Conservation (phyloP, 108 stramenopile species). For the Bacterosira constricta region DNA sequence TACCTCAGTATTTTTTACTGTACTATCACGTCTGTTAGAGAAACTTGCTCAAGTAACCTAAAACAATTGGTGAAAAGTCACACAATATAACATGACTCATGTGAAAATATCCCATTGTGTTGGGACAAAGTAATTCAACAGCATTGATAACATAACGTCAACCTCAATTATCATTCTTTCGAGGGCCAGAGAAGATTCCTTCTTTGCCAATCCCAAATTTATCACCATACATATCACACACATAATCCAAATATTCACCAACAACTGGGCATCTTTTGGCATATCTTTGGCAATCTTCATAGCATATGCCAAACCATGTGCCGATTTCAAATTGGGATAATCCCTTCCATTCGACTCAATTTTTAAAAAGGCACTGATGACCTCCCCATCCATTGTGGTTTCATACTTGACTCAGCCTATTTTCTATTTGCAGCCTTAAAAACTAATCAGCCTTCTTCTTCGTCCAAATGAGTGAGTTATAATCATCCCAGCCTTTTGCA, state of each 20-base stretch:
- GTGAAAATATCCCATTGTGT: no score
- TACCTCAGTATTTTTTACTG: no score
- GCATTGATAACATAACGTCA: no score
- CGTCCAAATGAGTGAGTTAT: conserved; percentile 4
- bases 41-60: no score
- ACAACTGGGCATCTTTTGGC: conserved; percentile 73
- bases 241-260: conserved; percentile 90
- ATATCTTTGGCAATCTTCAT: conserved; percentile 85
- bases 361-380: conserved; percentile 82
- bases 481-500: conserved; percentile 6
- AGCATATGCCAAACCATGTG: conserved; percentile 87
- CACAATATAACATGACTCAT: no score
- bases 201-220: conserved; percentile 69
- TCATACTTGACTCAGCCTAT: conserved; percentile 84
- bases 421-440: no score
- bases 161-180: conserved; percentile 20
- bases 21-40: no score
- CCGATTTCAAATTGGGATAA: conserved; percentile 91
- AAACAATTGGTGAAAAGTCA: no score
- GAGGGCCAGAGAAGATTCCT: conserved; percentile 34
- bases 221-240: conserved; percentile 88
- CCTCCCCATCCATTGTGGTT: conserved; percentile 87
- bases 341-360: conserved; percentile 87
- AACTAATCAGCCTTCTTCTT: background rate
- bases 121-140: no score